These are phyloP conservation scores for Paraleonurus japonicus DNA, from an alignment of 257 asterid genomes.

Conservation along the genomic window DNA sequence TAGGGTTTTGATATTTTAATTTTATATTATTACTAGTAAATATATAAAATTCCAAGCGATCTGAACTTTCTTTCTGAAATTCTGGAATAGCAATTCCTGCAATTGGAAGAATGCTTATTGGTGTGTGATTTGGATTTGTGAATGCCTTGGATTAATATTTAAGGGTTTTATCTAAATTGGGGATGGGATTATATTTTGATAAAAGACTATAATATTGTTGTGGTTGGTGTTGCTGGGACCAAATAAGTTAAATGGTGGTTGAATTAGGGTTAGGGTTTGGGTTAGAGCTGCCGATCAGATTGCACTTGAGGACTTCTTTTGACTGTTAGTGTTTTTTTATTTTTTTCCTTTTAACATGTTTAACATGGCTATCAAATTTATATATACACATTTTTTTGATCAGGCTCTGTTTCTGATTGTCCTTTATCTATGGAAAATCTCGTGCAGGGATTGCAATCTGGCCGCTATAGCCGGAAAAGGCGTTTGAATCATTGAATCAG, in stretches of 20 bases:
- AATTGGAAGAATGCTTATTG: slow-evolving; percentile 13
- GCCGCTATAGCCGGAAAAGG: background rate
- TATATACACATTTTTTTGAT: background rate
- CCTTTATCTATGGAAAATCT: slow-evolving; percentile 26
- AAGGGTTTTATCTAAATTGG: slow-evolving; percentile 5
- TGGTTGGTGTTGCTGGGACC: slow-evolving; percentile 12
- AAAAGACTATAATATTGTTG: background rate
- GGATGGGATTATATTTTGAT: background rate
- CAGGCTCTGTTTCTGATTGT: slow-evolving; percentile 18
- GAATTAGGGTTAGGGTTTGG: slow-evolving; percentile 36
- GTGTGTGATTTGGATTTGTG: slow-evolving; percentile 9
- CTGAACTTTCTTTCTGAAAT: background rate
- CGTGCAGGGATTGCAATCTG: slow-evolving; percentile 28
- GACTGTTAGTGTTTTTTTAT: slow-evolving; percentile 16
- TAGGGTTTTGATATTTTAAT: slow-evolving; percentile 14
- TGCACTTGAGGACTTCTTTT: slow-evolving; percentile 12
- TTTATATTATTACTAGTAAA: background rate
- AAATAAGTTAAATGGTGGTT: background rate
- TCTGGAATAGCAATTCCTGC: slow-evolving; percentile 9
- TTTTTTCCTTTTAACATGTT: background rate
- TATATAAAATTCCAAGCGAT: slow-evolving; percentile 4
- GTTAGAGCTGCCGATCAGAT: slow-evolving; percentile 33
- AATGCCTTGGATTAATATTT: background rate
- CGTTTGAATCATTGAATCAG: slow-evolving; percentile 33
- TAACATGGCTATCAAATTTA: background rate